Base-by-base conservation (phyloP, 1,139 yeast genomes). In the Pichia sp. region DNA sequence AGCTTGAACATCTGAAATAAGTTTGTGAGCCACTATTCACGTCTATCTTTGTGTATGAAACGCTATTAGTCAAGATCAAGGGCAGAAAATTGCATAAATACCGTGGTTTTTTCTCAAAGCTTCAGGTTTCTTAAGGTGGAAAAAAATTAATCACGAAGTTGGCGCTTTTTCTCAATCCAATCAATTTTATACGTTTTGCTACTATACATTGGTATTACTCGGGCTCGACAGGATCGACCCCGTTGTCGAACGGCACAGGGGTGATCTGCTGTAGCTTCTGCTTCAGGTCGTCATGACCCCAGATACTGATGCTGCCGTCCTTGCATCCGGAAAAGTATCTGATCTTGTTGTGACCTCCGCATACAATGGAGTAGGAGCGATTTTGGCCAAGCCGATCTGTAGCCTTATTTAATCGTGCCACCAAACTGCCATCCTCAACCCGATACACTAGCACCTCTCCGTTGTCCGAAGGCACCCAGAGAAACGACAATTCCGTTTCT, bases 401-500 rank as follows among this genome's bases (percentile, higher is more conserved):
- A 1, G 70, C 68, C 23, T 55, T 51, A 21, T 51, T 58, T 28
- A 64, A 49, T 49, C 90, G 65, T 4, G 77, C 71, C 12, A 82
- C 76, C 51, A 84, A 67, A 58, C 80, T 82, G 0, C 96, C 96
- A 55, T 83, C 85, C 4, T 74, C 67, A 0, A 82, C 73, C 25
- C 87, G 73, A 59, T 76, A 85, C 46, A 88, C 75, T 47, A 84
- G 76, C 0, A 90, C 69, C 60, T 89, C 96, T 4, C 95, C 95
- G 55, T 77, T 83, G 62, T 90, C 96, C 0, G 93, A 78, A 3
- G 95, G 89, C 60, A 81, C 82, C 64, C 88, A 70, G 43, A 87
- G 66, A 61, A 80, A 76, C 55, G 82, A 85, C 39, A 77, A 62
- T 53, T 76, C 80, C 21, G 79, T 71, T 67, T 81, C 84, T 16